Base-by-base conservation (phyloP, 257 asterid species). In the Perilla frutescens region DNA sequence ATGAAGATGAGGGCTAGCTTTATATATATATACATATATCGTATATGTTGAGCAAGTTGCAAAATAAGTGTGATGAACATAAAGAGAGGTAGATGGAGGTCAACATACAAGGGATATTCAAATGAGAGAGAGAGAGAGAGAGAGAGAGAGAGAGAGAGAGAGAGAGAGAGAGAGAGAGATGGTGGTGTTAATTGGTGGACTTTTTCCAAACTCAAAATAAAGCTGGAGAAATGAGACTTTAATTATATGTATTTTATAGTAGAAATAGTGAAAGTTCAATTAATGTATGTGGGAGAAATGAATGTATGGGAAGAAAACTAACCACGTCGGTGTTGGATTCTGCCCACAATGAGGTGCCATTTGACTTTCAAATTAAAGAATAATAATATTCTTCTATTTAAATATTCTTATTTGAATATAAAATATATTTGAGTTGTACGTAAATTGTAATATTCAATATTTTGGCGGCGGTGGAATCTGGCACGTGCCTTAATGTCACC, bases 311-410 rank as follows among this genome's bases (percentile, higher is more conserved):
- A 34, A 62, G 47, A 53, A 62, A 50, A 68, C 1, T 15, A 13
- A 74, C 76, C 55, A 72, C 81, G 90, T 83, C 92, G 88, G 92
- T 40, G 87, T 75, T 77, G 84, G 80, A 32, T 37, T 77, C 50
- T 60, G 67, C 45, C 40, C 55, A 56, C 61, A 29, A 63, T 72
- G 60, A 15, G 77, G 29, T 14, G 47, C 36, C 57, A 75, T 83
- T 83, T 79, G 87, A 82, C 87, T 81, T 80, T 61, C 36, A 3
- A 15, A 20, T 20, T 20, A 20, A 20, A 20, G 26, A 20, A 20
- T 20, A 20, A 20, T 20, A 20, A 20, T 20, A 20, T 20, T 20
- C 26, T 20, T 20, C 26, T 20, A 20, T 20, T 3, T 57, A 57
- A 6, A 29, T 56, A 29, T 56, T 44, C 1, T 20, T 20, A 20